phyloP scores from a whole-genome alignment of 495 filamentous ascomycete genomes.

The Saxophila tyrrhenica region DNA sequence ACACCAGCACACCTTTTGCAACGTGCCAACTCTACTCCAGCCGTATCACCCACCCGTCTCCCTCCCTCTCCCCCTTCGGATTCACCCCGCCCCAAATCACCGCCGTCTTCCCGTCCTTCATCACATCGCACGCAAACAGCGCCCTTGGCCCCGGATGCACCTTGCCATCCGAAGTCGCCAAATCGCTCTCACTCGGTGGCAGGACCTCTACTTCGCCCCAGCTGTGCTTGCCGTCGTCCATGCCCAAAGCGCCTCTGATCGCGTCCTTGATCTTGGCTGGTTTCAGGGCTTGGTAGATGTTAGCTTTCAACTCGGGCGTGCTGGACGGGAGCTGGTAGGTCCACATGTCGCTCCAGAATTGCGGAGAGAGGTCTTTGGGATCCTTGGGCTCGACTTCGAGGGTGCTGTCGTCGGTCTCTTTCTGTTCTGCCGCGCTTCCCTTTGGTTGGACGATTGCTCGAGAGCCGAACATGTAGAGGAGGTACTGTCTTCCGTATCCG shows the following conservation, averaged over 20 bases:
- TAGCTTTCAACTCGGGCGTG: slow-evolving; percentile 21
- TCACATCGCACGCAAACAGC: slow-evolving; percentile 35
- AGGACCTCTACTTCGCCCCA: slow-evolving; percentile 41
- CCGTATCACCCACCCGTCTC: slow-evolving; percentile 42
- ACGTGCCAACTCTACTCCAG: slow-evolving; percentile 28
- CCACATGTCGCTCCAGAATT: slow-evolving; percentile 38
- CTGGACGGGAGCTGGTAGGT: slow-evolving; percentile 39
- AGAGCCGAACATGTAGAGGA: slow-evolving; percentile 42
- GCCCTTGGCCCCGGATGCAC: slow-evolving; percentile 42
- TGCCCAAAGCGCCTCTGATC: slow-evolving; percentile 33
- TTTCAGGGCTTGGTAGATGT: slow-evolving; percentile 25
- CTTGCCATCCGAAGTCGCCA: slow-evolving; percentile 32
- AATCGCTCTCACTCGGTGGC: slow-evolving; percentile 28
- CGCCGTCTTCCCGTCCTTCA: slow-evolving; percentile 33
- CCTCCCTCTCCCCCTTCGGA: slow-evolving; percentile 37
- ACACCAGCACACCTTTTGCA: too few relatives aligned
- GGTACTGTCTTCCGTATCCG: slow-evolving; percentile 40
- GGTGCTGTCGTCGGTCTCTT: neutral
- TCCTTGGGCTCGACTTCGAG: neutral
- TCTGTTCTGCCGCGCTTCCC: neutral
- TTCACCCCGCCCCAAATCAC: slow-evolving; percentile 44
- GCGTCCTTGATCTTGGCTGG: slow-evolving; percentile 41
- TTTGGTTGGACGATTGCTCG: neutral
- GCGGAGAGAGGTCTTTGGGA: neutral
- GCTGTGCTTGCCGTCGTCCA: slow-evolving; percentile 30